Conservation (phyloP, 1,284 basidiomycete species). For the Pholiota adiposa region DNA sequence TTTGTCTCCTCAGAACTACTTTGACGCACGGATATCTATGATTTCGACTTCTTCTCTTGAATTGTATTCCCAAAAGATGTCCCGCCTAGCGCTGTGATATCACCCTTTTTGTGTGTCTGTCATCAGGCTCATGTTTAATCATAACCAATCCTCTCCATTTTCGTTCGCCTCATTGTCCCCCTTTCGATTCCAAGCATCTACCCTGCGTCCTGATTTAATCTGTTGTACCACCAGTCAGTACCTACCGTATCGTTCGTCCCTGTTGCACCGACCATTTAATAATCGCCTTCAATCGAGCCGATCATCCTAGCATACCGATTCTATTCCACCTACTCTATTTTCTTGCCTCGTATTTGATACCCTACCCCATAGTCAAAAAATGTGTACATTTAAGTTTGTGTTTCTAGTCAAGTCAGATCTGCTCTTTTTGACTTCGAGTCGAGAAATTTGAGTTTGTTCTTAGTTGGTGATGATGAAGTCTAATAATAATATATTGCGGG, state of each 20-base stretch:
- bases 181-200: conserved; percentile 3
- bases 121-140: too few species aligned
- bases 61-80: neutral
- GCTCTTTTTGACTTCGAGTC: too few species aligned
- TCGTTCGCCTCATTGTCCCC: neutral
- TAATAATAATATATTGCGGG: too few species aligned
- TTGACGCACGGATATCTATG: conserved; percentile 19
- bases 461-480: too few species aligned
- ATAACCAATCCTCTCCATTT: neutral
- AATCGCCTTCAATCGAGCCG: neutral
- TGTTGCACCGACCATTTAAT: neutral
- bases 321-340: neutral
- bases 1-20: conserved; percentile 19
- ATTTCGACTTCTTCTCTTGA: neutral
- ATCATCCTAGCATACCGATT: neutral
- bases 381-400: too few species aligned
- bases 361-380: neutral
- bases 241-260: neutral
- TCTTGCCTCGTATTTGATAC: neutral
- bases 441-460: too few species aligned
- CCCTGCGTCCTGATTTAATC: conserved; percentile 14
- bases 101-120: too few species aligned
- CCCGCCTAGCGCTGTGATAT: neutral
- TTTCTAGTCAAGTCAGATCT: too few species aligned
- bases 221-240: conserved; percentile 19